Evolutionary conservation across 106 monocot genomes (phyloP).

Genomic region (Chionographis japonica): DNA sequence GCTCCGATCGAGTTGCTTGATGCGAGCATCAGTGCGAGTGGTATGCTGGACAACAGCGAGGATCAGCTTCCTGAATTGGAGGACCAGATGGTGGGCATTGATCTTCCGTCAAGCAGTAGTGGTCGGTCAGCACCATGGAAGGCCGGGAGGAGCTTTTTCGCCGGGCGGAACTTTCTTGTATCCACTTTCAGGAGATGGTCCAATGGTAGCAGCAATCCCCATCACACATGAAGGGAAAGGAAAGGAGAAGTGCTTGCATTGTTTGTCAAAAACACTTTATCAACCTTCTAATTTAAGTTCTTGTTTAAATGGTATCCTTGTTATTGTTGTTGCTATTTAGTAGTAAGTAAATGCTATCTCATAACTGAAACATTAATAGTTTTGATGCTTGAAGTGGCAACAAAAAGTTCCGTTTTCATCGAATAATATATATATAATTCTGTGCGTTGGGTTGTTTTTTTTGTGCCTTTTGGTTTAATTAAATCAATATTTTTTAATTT

Average conservation of each 20-base stretch:
- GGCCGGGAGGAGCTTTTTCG: constrained; percentile 7
- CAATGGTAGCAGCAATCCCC: constrained; percentile 4
- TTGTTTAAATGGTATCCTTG: too few relatives aligned
- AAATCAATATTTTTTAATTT: too few relatives aligned
- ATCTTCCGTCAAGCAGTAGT: constrained; percentile 30
- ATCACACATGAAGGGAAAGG: constrained; percentile 1
- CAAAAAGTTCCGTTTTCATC: too few relatives aligned
- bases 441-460: too few relatives aligned
- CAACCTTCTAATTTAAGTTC: too few relatives aligned
- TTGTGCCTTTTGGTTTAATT: too few relatives aligned
- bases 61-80: constrained; percentile 3
- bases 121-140: constrained; percentile 12
- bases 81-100: constrained; percentile 10
- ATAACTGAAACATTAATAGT: too few relatives aligned
- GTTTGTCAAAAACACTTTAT: too few relatives aligned
- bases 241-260: background rate
- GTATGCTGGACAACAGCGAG: constrained; percentile 5
- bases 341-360: too few relatives aligned
- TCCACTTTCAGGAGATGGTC: constrained; percentile 11
- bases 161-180: constrained; percentile 15
- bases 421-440: too few relatives aligned
- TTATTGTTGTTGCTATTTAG: background rate
- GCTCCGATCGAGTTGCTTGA: background rate
- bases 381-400: too few relatives aligned
- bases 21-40: constrained; percentile 10